Percentiles rank a stretch among this genome's conserved stretches.
These are phyloP conservation scores for Fraxinus pennsylvanica DNA, from an alignment of 257 asterid species.

Conservation along the genomic window DNA sequence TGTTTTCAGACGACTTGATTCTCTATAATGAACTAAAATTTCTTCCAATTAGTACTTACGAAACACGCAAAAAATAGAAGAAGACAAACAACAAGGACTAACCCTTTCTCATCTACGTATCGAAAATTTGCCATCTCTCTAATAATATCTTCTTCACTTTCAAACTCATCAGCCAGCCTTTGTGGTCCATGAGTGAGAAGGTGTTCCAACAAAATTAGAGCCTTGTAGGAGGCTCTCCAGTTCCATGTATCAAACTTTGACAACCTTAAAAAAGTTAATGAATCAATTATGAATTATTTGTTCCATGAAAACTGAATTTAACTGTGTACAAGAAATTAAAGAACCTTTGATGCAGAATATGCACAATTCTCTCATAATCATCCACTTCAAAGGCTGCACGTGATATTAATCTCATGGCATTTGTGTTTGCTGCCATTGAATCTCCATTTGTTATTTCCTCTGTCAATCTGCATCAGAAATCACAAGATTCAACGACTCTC, in stretches of 20 bases:
- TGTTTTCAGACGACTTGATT: background rate
- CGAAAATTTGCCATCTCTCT: conserved; percentile 55
- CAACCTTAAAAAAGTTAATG: conserved; percentile 40
- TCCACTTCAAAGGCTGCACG: conserved; percentile 92
- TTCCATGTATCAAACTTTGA: conserved; percentile 54
- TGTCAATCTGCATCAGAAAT: conserved; percentile 48
- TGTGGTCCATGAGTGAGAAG: conserved; percentile 83
- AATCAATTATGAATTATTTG: background rate
- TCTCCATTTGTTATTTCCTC: conserved; percentile 76
- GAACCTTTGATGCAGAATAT: conserved; percentile 69
- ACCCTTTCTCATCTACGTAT: conserved; percentile 71
- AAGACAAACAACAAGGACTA: background rate
- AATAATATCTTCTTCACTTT: conserved; percentile 49
- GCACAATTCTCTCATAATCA: conserved; percentile 75
- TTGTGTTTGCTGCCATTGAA: conserved; percentile 51
- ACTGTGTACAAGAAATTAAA: background rate
- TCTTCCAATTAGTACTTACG: background rate
- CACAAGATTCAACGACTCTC: background rate
- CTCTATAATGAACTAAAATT: background rate
- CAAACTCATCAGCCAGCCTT: conserved; percentile 76
- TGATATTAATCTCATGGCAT: conserved; percentile 65
- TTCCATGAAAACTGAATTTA: background rate
- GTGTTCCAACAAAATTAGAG: conserved; percentile 61
- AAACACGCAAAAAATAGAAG: background rate
- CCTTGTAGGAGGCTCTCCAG: conserved; percentile 73